Percentiles rank a stretch among this genome's conserved stretches.
These are phyloP conservation scores for Starmerella sirachaensis DNA, from an alignment of 805 yeast species.

Conservation along the genomic window DNA sequence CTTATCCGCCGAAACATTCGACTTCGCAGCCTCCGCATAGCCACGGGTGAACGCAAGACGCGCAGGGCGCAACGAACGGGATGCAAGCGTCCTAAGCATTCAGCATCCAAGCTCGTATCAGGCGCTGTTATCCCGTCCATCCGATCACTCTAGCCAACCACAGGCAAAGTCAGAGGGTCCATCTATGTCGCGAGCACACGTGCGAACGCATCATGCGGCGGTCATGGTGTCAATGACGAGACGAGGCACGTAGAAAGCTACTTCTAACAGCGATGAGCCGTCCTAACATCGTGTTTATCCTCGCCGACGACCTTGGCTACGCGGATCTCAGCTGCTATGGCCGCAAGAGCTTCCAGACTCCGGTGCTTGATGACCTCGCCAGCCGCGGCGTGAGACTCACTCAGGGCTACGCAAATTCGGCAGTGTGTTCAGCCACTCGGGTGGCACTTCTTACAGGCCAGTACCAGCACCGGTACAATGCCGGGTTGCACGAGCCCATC, in stretches of 20 bases:
- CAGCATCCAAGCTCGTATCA: no score
- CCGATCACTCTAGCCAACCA: no score
- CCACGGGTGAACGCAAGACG: slow-evolving; percentile 29
- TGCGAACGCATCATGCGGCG: no score
- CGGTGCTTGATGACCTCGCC: slow-evolving; percentile 39
- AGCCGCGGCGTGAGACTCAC: slow-evolving; percentile 39
- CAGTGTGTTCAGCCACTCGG: slow-evolving; percentile 55
- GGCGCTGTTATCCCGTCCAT: no score
- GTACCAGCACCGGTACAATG: slow-evolving; percentile 36
- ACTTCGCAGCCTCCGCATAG: slow-evolving; percentile 73
- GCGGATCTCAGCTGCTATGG: slow-evolving; percentile 45
- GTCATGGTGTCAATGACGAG: no score
- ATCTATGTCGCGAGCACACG: no score
- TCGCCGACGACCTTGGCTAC: slow-evolving; percentile 52
- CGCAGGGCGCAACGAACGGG: slow-evolving; percentile 21
- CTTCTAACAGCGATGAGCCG: slow-evolving; percentile 4
- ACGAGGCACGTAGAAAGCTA: no score
- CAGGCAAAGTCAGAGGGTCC: no score
- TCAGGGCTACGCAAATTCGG: slow-evolving; percentile 51
- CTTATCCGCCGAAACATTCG: slow-evolving; percentile 41
- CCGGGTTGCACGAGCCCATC: slow-evolving; percentile 21
- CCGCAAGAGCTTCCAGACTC: slow-evolving; percentile 42
- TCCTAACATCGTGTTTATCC: slow-evolving; percentile 44
- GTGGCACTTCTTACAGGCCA: slow-evolving; percentile 51
- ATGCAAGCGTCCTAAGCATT: slow-evolving; percentile 22